These are phyloP conservation scores for Pseudozyma thailandica DNA, from an alignment of 1,284 basidiomycete genomes.

Conservation along the genomic window DNA sequence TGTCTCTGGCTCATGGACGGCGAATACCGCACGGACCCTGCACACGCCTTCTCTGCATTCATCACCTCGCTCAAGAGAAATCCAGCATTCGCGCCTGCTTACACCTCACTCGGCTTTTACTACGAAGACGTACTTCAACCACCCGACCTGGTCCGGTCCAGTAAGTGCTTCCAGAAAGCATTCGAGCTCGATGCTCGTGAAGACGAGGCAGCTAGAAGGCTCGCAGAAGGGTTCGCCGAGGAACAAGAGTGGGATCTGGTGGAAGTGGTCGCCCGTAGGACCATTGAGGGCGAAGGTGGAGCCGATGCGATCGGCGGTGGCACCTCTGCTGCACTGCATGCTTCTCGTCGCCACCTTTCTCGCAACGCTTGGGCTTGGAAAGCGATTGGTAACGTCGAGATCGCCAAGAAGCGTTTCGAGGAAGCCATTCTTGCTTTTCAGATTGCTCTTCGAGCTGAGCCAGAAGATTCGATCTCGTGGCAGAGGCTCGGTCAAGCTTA, in stretches of 20 bases:
- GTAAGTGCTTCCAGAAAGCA: slow-evolving; percentile 97
- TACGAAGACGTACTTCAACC: slow-evolving; percentile 80
- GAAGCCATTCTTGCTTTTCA: slow-evolving; percentile 88
- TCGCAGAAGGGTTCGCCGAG: slow-evolving; percentile 90
- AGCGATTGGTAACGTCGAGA: slow-evolving; percentile 89
- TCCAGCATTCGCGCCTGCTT: slow-evolving; percentile 85
- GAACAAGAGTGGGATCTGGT: slow-evolving; percentile 96
- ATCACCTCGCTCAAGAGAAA: slow-evolving; percentile 83
- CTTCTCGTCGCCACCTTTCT: slow-evolving; percentile 69
- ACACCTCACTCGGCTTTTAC: slow-evolving; percentile 91
- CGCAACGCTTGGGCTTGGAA: slow-evolving; percentile 97
- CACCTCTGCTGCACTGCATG: slow-evolving; percentile 21
- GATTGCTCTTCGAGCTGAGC: slow-evolving; percentile 82
- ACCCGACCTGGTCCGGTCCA: slow-evolving; percentile 83
- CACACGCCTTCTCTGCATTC: slow-evolving; percentile 73
- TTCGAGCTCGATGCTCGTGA: slow-evolving; percentile 95
- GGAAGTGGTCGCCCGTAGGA: slow-evolving; percentile 87
- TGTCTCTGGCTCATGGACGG: slow-evolving; percentile 81
- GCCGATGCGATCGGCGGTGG: slow-evolving; percentile 38
- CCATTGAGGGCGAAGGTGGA: slow-evolving; percentile 79
- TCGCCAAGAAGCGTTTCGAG: slow-evolving; percentile 79
- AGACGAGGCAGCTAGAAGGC: slow-evolving; percentile 81
- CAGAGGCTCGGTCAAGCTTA: slow-evolving; percentile 92
- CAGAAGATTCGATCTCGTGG: slow-evolving; percentile 84
- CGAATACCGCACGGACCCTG: slow-evolving; percentile 62